phyloP scores from a whole-genome alignment of 2,329 filamentous ascomycete genomes.

The Fusarium equiseti region DNA sequence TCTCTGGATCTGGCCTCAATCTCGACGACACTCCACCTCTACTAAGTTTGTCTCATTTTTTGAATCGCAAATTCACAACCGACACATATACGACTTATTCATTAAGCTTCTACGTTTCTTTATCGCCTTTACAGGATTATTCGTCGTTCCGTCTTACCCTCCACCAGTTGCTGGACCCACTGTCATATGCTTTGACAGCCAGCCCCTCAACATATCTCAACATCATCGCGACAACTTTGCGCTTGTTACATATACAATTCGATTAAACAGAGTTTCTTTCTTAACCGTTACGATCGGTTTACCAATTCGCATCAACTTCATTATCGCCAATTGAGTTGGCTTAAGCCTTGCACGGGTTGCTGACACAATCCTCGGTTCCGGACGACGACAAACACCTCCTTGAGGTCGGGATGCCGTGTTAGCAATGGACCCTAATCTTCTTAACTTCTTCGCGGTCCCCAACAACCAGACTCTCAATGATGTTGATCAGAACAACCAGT shows the following conservation, averaged over 20 bases:
- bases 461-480: conserved; percentile 49
- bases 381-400: conserved; percentile 44
- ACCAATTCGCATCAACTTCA: background rate
- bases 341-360: conserved; percentile 32
- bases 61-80: conserved; percentile 18
- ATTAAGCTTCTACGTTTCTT: background rate
- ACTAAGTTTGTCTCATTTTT: conserved; percentile 16
- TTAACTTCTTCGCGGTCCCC: conserved; percentile 49
- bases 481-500: conserved; percentile 45
- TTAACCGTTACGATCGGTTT: conserved; percentile 19
- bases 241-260: conserved; percentile 17
- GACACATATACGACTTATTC: conserved; percentile 11
- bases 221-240: conserved; percentile 36
- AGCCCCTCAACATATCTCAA: conserved; percentile 32
- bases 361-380: conserved; percentile 39
- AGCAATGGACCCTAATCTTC: conserved; percentile 49
- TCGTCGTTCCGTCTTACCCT: conserved; percentile 13
- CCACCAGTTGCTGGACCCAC: conserved; percentile 30
- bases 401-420: conserved; percentile 49
- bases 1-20: conserved; percentile 37
- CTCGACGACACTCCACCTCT: conserved; percentile 45
- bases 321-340: conserved; percentile 39
- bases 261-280: conserved; percentile 20
- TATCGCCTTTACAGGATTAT: conserved; percentile 29
- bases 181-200: conserved; percentile 38